A percentile compares a stretch with the other conserved stretches of the same genome.
Conservation (phyloP, 2,329 filamentous ascomycete genomes). For the Arthrobotrys musiformis region DNA sequence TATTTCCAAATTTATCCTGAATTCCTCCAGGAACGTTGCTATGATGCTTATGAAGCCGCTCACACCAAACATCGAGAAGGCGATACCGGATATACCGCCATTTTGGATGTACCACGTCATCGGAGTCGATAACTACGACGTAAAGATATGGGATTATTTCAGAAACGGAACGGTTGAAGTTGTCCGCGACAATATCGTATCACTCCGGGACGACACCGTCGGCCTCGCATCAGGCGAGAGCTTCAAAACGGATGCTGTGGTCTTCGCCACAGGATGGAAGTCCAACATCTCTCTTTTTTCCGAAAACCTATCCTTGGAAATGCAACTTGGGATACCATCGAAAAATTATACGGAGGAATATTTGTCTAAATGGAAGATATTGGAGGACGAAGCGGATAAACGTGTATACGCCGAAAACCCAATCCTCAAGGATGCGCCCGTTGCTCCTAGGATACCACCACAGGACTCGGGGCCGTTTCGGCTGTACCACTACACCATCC, state of each 20-base stretch:
- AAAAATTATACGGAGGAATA: constrained; percentile 46
- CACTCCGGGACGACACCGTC: constrained; percentile 16
- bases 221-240: constrained; percentile 29
- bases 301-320: constrained; percentile 38
- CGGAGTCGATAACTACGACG: constrained; percentile 49
- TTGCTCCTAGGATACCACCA: constrained; percentile 39
- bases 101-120: constrained; percentile 56
- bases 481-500: constrained; percentile 47
- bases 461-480: constrained; percentile 50
- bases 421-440: constrained; percentile 39
- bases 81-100: constrained; percentile 33
- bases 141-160: constrained; percentile 43
- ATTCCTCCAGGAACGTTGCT: constrained; percentile 21
- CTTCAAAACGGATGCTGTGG: constrained; percentile 41
- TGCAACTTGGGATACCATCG: constrained; percentile 40
- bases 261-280: constrained; percentile 51
- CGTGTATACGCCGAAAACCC: constrained; percentile 50
- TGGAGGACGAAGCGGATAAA: constrained; percentile 43
- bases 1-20: constrained; percentile 40
- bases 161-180: constrained; percentile 37
- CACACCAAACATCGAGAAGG: constrained; percentile 22
- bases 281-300: constrained; percentile 40
- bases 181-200: constrained; percentile 27
- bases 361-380: constrained; percentile 33
- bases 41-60: constrained; percentile 35